Base-by-base conservation (phyloP, 176 grass and related monocot genomes). In the Elaeis guineensis region DNA sequence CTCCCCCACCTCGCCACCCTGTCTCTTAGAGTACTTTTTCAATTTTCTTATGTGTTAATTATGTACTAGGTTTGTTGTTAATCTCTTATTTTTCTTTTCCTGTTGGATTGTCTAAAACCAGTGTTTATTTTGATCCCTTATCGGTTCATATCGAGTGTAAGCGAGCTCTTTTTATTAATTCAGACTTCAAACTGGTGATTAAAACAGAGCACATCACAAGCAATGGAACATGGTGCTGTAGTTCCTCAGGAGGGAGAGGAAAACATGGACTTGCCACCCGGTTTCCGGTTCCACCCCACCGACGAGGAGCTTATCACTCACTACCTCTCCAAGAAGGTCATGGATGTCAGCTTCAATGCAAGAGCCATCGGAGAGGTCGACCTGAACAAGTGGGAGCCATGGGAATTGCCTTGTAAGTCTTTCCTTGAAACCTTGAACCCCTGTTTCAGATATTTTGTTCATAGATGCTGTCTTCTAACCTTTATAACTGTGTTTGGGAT, bases 1-100 rank as follows among this genome's bases (percentile, higher is more conserved):
- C 58, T 51, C 25, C 66, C 51, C 56, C 56, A n/a, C 56, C 61
- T 59, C 56, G n/a, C 63, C 66, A 77, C 71, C 61, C 66, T 66
- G 55, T 50, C 59, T 52, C 59, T 2, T 12, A 11, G 35, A 11
- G 35, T 44, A 12, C 35, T 11, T 44, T 44, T 44, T 44, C 6
- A 44, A 44, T 44, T 12, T 44, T 44, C 35, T 44, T 44, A 12
- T 44, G 9, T 2, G 6, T 44, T 8, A 23, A 44, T 44, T 44
- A 44, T 11, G 6, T 44, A 44, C 9, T 2, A 44, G 35, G 35
- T 44, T 44, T 44, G 35, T 44, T 44, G 35, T 44, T 44, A 12
- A 44, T 44, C 35, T 44, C 35, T 12, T 44, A 44, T 44, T 44
- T 12, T 44, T 39, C 6, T 39, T 39, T 39, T 39, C 32, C 9